Percentiles rank a stretch among this genome's conserved stretches.
Conservation (phyloP, 345 rosid species). For the Gossypium longicalyx region DNA sequence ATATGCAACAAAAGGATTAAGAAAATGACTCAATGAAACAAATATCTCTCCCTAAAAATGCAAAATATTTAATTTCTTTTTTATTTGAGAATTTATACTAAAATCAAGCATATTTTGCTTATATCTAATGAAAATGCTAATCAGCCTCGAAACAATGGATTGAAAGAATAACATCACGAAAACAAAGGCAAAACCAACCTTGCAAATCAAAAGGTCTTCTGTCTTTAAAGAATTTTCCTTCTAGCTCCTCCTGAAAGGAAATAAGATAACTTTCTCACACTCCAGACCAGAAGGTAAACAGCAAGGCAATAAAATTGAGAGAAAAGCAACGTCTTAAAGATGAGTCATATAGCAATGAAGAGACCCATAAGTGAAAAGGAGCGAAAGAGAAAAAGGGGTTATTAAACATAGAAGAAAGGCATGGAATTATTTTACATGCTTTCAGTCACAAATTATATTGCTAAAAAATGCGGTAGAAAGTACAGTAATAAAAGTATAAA, state of each 20-base stretch:
- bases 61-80: not conserved
- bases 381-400: not conserved
- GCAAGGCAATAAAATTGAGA: not conserved
- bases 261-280: not conserved
- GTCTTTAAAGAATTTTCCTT: constrained; percentile 73
- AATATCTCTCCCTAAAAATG: not conserved
- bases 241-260: constrained; percentile 62
- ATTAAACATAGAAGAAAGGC: not conserved
- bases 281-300: not conserved
- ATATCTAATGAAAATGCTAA: not conserved
- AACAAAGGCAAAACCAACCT: constrained; percentile 42
- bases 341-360: not conserved
- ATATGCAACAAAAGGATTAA: not conserved
- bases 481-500: not conserved
- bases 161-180: not conserved
- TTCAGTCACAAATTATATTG: not conserved
- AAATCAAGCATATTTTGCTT: not conserved
- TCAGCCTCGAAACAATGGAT: not conserved
- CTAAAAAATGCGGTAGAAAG: not conserved
- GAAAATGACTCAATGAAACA: not conserved
- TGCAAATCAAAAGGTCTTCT: constrained; percentile 78
- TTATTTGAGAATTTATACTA: not conserved
- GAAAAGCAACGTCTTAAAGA: not conserved
- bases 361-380: not conserved
- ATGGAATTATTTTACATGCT: not conserved